Base-by-base conservation (phyloP, 352 stramenopile genomes). In the Phytophthora agathidicida region DNA sequence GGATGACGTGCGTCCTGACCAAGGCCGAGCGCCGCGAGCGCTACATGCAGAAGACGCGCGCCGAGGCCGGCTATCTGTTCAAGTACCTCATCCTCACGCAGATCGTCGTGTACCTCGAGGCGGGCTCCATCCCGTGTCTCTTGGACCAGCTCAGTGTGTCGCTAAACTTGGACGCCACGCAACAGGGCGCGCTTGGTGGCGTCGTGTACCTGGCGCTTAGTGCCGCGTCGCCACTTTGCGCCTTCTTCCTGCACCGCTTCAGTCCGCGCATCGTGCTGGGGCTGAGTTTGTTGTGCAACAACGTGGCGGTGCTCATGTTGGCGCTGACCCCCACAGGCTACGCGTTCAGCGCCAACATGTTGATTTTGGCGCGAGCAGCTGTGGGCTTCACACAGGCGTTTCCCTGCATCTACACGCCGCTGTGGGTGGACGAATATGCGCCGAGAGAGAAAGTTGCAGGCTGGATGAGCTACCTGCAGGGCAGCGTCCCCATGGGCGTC, bases 81-180 rank as follows among this genome's bases (percentile, higher is more conserved):
- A 93, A 94, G 71, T 94, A 92, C 64, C 62, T 94, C 6, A 91
- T 94, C 50, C 41, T 94, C 32, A 89, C 86, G 42, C 86, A 94
- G 60, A 82, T 94, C 31, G 71, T 89, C 22, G 70, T 94, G 42
- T 94, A 94, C 54, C 73, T 93, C 35, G 85, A 94, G 52, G 83
- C 85, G 10, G 85, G 85, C 48, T 77, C 85, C 26, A 92, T 94
- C 56, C 85, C 85, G 50, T 93, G 81, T 56, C 60, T 94, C 23
- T 64, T 94, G 47, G 83, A 93, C 56, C 79, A 90, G 56, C 72
- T 94, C 23, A 91, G 80, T 28, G 75, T 90, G 17, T 81, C 83
- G 22, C 80, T 94, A 37, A 32, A 64, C 22, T 71, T 94, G 63
- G 80, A 80, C 41, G 81, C 81, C 1, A 85, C 77, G n/a, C 70